Evolutionary conservation across 1,284 basidiomycete genomes (phyloP).

Genomic region (Boletellus sp.): DNA sequence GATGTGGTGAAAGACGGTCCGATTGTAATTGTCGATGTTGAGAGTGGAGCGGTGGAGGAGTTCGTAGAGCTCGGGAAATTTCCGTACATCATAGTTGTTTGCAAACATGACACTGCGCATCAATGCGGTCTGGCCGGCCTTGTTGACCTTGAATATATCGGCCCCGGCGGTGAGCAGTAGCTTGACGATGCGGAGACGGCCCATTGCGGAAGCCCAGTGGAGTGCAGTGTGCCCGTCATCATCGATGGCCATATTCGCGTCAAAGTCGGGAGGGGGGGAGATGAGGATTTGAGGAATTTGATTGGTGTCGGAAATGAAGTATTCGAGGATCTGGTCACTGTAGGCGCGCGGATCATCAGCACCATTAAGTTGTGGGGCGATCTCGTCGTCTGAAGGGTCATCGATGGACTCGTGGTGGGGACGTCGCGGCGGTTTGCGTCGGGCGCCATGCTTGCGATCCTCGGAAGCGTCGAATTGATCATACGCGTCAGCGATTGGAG

Average conservation of each 20-base stretch:
- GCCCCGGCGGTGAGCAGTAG: slow-evolving; percentile 91
- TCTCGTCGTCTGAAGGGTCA: slow-evolving; percentile 43
- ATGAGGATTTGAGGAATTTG: slow-evolving; percentile 89
- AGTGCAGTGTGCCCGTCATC: slow-evolving; percentile 97
- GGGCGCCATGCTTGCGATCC: slow-evolving; percentile 37
- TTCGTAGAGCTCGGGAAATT: slow-evolving; percentile 97
- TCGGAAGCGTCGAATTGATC: slow-evolving; percentile 41
- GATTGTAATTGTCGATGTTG: slow-evolving; percentile 97
- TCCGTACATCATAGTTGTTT: slow-evolving; percentile 99
- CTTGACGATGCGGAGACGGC: slow-evolving; percentile 94
- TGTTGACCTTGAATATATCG: slow-evolving; percentile 96
- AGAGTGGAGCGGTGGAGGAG: slow-evolving; percentile 94
- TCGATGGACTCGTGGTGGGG: slow-evolving; percentile 38
- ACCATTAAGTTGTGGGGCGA: slow-evolving; percentile 36
- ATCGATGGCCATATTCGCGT: slow-evolving; percentile 96
- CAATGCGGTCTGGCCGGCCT: slow-evolving; percentile 92
- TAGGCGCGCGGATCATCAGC: slow-evolving; percentile 58
- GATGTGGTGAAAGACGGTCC: slow-evolving; percentile 98
- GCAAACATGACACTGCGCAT: slow-evolving; percentile 99
- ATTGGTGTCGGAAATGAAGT: slow-evolving; percentile 97
- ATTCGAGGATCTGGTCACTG: slow-evolving; percentile 95
- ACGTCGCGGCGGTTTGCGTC: slow-evolving; percentile 40
- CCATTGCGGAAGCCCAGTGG: slow-evolving; percentile 99
- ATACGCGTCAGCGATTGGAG: slow-evolving; percentile 65
- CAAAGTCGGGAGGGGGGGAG: slow-evolving; percentile 87